phyloP scores from a whole-genome alignment of 2,329 filamentous ascomycete genomes.

The Westerdykella aurantiaca region DNA sequence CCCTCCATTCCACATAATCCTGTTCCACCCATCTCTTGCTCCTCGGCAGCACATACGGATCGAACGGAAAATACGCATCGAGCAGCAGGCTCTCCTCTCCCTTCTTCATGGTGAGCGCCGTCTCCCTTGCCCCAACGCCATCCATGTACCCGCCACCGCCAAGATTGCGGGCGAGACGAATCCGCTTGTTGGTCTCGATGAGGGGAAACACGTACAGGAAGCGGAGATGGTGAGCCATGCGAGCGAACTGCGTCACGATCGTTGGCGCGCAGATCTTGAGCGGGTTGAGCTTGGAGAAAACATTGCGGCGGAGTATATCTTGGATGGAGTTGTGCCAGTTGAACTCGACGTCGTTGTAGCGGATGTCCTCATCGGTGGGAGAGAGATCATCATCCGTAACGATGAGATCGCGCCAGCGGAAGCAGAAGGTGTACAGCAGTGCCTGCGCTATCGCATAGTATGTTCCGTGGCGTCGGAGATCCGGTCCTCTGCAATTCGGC shows the following conservation, averaged over 20 bases:
- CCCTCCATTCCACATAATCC: slow-evolving; percentile 36
- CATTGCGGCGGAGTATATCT: slow-evolving; percentile 67
- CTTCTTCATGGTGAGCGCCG: slow-evolving; percentile 47
- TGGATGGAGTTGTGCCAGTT: slow-evolving; percentile 71
- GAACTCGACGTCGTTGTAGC: slow-evolving; percentile 66
- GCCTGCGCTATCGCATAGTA: slow-evolving; percentile 90
- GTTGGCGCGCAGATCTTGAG: slow-evolving; percentile 88
- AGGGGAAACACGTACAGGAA: slow-evolving; percentile 87
- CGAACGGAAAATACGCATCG: slow-evolving; percentile 94
- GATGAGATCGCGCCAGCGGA: slow-evolving; percentile 90
- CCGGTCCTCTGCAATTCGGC: slow-evolving; percentile 70
- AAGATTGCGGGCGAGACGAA: slow-evolving; percentile 69
- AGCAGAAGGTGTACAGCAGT: slow-evolving; percentile 92
- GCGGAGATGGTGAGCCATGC: slow-evolving; percentile 75
- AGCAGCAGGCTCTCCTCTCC: slow-evolving; percentile 79
- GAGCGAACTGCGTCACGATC: slow-evolving; percentile 88
- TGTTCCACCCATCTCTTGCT: slow-evolving; percentile 83
- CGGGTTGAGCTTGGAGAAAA: slow-evolving; percentile 86
- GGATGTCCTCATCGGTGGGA: slow-evolving; percentile 43
- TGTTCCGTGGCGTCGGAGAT: slow-evolving; percentile 73
- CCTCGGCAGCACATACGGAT: slow-evolving; percentile 84
- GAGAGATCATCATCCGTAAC: slow-evolving; percentile 46
- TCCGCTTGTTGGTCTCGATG: slow-evolving; percentile 85
- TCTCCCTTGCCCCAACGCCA: slow-evolving; percentile 49
- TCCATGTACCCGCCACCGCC: slow-evolving; percentile 49